Evolutionary conservation across 2,329 filamentous ascomycete species (phyloP), one percentile per base, ranked within the genome.

Genomic region (Knufia fluminis): DNA sequence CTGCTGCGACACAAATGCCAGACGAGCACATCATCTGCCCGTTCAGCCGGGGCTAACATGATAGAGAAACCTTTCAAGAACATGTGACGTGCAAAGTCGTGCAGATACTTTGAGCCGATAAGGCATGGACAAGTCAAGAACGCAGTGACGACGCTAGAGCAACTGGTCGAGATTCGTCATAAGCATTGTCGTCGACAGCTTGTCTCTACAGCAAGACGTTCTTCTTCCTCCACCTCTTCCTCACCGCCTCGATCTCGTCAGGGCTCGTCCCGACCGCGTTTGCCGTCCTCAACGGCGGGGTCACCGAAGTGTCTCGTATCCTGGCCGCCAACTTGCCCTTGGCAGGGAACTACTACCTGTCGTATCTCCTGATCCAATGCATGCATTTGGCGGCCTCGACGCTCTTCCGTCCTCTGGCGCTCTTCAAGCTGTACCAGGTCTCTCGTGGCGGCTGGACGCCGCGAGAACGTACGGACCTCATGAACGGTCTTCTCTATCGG

Each of bases 221-320:
- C 26, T 24, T 48, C n/a, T 48, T 48, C 36, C 20, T 41, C 36
- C 46, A 48, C 20, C 36, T 48, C 14, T 48, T 48, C 28, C 17
- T 48, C 16, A 32, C 26, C 46, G 26, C 46, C 23, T 48, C 46
- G 9, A 31, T 48, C 16, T 24, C 35, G n/a, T 48, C 46, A 20
- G 46, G 35, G 16, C 46, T 48, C 2, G 24, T 48, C 22, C 46
- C 46, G 14, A 41, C 33, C 16, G 19, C 31, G 19, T 36, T 42
- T 16, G 46, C 16, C 9, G 20, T 48, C 16, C 22, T 41, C 17
- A 31, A 48, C 33, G 22, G 19, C 17, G 46, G 46, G 19, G 33
- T 48, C 35, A 42, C 36, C 24, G 36, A 39, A 32, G 14, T 48
- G 20, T 35, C 46, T 20, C 33, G 46, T 17, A 24, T 48, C 23